Percentiles rank a stretch among this genome's conserved stretches.
Evolutionary conservation across 176 grass and related monocot genomes (phyloP).

Genomic region (Leersia perrieri): DNA sequence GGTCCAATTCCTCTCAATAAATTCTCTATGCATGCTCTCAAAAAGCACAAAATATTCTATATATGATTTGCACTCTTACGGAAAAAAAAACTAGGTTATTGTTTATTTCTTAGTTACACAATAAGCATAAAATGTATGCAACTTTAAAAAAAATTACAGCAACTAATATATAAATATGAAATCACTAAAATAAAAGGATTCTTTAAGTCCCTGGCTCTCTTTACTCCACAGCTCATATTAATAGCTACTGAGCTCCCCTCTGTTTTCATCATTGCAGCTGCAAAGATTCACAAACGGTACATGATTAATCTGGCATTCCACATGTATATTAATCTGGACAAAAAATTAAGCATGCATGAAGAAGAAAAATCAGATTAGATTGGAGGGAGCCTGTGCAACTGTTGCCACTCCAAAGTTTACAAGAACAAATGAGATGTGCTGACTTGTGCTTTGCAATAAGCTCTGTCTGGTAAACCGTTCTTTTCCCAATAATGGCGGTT

Average conservation of each 20-base stretch:
- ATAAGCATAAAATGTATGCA: background rate
- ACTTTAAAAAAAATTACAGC: background rate
- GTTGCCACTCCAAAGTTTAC: background rate
- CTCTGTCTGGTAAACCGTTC: conserved; percentile 43
- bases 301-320: background rate
- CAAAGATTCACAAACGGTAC: background rate
- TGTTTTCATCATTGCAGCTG: background rate
- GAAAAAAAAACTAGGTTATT: background rate
- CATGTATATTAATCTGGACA: background rate
- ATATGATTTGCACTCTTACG: too few species aligned
- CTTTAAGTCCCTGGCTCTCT: too few species aligned
- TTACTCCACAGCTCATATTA: background rate
- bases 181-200: background rate
- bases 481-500: conserved; percentile 48
- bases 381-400: background rate
- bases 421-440: background rate
- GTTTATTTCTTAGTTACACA: background rate
- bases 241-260: background rate
- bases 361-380: background rate
- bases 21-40: background rate
- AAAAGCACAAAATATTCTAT: too few species aligned
- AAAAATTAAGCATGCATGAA: background rate
- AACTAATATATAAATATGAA: background rate
- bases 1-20: too few species aligned
- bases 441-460: conserved; percentile 27